A percentile compares a stretch with the other conserved stretches of the same genome.
phyloP scores from a whole-genome alignment of 2,329 filamentous ascomycete species.

The Herpotrichia juniperi region DNA sequence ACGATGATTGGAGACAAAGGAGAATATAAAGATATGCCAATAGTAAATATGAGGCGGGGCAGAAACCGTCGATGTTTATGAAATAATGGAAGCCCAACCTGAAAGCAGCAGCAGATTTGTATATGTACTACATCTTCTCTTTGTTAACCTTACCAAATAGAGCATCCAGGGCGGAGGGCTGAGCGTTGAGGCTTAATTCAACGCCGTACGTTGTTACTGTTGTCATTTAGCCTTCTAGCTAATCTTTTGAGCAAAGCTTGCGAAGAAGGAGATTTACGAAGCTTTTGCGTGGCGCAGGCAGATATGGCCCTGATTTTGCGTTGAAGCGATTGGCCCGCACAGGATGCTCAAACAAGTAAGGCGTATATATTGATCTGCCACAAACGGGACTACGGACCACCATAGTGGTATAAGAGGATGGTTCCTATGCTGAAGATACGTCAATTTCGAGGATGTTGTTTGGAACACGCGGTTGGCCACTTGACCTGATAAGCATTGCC shows the following conservation, averaged over 20 bases:
- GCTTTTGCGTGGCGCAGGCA: not conserved
- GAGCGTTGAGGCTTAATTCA: not conserved
- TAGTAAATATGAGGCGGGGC: not conserved
- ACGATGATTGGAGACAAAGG: too few relatives aligned
- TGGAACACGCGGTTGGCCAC: too few relatives aligned
- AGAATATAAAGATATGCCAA: too few relatives aligned
- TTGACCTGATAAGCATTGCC: too few relatives aligned
- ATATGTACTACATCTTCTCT: not conserved
- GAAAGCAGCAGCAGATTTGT: not conserved
- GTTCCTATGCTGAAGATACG: too few relatives aligned
- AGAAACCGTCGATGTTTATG: not conserved
- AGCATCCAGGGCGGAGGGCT: not conserved
- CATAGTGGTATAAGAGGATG: not conserved
- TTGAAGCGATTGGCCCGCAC: slow-evolving; percentile 5
- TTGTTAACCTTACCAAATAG: slow-evolving; percentile 1
- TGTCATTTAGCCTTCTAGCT: not conserved
- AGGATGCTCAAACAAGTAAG: slow-evolving; percentile 17
- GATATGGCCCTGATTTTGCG: not conserved
- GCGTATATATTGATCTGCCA: not conserved
- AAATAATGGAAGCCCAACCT: not conserved
- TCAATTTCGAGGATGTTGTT: too few relatives aligned
- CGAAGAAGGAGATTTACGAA: not conserved
- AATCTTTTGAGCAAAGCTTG: not conserved
- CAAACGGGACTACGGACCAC: not conserved
- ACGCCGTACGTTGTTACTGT: not conserved